Conservation (phyloP, 345 rosid species). For the Populus deltoides region DNA sequence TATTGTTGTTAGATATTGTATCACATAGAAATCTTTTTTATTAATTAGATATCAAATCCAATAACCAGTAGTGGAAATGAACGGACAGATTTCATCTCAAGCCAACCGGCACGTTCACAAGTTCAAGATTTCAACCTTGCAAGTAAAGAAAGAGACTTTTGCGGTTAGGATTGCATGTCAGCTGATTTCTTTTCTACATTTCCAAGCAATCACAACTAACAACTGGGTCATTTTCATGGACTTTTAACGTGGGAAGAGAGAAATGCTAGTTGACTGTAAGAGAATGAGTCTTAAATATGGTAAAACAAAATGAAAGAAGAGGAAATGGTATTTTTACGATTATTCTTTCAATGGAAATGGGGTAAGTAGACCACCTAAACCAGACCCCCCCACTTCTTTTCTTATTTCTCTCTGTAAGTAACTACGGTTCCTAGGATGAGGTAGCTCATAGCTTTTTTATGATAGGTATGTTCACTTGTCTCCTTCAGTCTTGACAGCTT, state of each 20-base stretch:
- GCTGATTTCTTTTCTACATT: conserved; percentile 1
- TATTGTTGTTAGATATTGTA: conserved; percentile 24
- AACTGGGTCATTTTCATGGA: conserved; percentile 42
- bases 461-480: conserved; percentile 26
- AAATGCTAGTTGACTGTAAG: conserved; percentile 14
- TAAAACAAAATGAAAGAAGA: not conserved
- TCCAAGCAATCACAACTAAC: conserved; percentile 20
- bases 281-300: conserved; percentile 4
- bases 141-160: conserved; percentile 43
- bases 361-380: not conserved
- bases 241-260: conserved; percentile 21
- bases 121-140: conserved; percentile 30
- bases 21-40: not conserved
- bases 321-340: not conserved
- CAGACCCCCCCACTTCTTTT: conserved; percentile 6
- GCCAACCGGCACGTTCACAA: conserved; percentile 12
- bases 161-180: conserved; percentile 32
- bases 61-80: conserved; percentile 12
- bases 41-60: not conserved
- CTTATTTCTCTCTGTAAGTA: not conserved
- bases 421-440: not conserved
- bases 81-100: conserved; percentile 9
- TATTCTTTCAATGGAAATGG: conserved; percentile 2
- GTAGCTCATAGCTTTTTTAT: not conserved
- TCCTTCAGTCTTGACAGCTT: conserved; percentile 41